Evolutionary conservation across 805 yeast genomes (phyloP), one percentile per base, ranked within the genome.

Genomic region (Hermanozyma aechmeae): DNA sequence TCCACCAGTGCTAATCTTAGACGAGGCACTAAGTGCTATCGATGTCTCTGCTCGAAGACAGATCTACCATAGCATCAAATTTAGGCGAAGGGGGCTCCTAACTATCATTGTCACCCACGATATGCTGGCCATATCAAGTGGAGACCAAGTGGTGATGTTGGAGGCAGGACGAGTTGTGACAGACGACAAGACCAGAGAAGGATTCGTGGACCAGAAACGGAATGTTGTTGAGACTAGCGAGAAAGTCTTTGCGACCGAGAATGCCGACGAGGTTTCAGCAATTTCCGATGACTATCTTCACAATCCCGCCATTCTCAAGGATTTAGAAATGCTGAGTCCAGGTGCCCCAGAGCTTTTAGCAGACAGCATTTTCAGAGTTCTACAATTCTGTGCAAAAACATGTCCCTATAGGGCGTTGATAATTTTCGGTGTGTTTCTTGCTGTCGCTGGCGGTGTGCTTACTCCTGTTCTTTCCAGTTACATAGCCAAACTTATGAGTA

Each of bases 71-170:
- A 63, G 65, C 0, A 61, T 92, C 9, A 67, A 71, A 30, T 31
- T 38, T 3, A 76, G 81, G 78, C 66, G 97, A 40, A 33, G 36
- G 6, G 76, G 71, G 2, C 78, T 70, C 38, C 81, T 96, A 0
- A 87, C 96, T 0, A 68, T 92, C 11, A 56, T 85, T 3, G 65
- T 89, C 29, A 81, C 96, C 0, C 99, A 92, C 51, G 85, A 86
- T 24, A 52, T 73, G 15, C 47, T 60, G 8, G 75, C 74, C 19
- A 76, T 89, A 12, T 52, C 56, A 0, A 44, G 56, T 2, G 55
- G 61, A n/a, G 94, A 84, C 44, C 50, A 54, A 29, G 73, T 87
- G 1, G 60, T 69, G 24, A 37, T 78, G 4, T 49, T 92, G 51
- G 70, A 74, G 19, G 49, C 68, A 26, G 96, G 96, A 0, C 12